Conservation (phyloP, 305 asterid genomes). For the Fraxinus dipetala region DNA sequence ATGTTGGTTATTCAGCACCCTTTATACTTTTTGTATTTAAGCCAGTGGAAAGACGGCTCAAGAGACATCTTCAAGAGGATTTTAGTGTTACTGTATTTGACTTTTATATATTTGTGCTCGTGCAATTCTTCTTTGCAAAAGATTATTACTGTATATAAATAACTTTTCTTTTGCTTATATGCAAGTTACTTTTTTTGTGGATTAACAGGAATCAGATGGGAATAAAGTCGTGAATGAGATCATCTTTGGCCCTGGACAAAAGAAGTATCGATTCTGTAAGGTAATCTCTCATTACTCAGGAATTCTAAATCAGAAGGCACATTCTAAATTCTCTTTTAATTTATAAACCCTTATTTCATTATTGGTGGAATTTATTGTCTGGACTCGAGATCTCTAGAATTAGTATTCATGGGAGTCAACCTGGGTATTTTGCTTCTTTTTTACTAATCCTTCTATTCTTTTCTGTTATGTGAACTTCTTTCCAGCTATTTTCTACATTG, state of each 20-base stretch:
- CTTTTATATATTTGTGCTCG: neutral
- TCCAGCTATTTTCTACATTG: neutral
- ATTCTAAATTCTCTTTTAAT: neutral
- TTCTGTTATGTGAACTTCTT: neutral
- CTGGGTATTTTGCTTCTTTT: neutral
- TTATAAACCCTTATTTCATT: neutral
- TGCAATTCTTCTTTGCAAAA: slow-evolving; percentile 7
- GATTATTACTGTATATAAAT: neutral
- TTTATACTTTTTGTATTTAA: neutral
- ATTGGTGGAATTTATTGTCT: neutral
- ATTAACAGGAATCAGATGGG: slow-evolving; percentile 72
- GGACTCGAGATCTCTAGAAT: neutral
- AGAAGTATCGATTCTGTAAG: slow-evolving; percentile 77
- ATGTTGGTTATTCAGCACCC: neutral
- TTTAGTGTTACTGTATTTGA: neutral
- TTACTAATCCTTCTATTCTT: neutral
- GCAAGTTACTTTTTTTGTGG: slow-evolving; percentile 6
- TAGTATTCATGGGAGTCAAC: neutral
- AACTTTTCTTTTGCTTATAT: neutral
- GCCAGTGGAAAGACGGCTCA: neutral
- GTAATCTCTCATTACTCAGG: slow-evolving; percentile 31
- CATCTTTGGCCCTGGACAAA: slow-evolving; percentile 61
- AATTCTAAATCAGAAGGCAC: neutral
- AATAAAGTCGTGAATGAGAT: slow-evolving; percentile 62
- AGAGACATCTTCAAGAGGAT: neutral